Evolutionary conservation across 1,284 basidiomycete species (phyloP), one percentile per base, ranked within the genome.

Genomic region (Boletus mariae): DNA sequence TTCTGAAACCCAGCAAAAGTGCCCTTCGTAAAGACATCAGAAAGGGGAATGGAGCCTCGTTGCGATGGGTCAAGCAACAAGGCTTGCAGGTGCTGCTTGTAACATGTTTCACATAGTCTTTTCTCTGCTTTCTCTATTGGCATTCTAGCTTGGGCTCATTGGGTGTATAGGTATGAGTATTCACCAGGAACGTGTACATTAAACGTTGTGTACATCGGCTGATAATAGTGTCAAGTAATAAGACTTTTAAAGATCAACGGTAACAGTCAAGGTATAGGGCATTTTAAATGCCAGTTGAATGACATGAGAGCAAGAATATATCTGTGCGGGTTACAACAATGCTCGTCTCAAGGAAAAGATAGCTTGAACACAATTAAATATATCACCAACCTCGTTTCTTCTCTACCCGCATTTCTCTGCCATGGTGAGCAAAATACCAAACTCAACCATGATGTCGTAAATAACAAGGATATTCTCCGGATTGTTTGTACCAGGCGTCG

Each of bases 21-120:
- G 79, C 85, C 1, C 75, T 90, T 53, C 75, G 83, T 52, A 80
- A 76, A 61, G 78, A 82, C 57, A 76, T 90, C 42, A 73, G 73
- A 63, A 77, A 76, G 65, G 71, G 75, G 17, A 77, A 77, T 11
- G 65, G 58, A 26, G 76, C 75, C 1, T 73, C 83, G 0, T 62
- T 78, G 42, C 69, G 74, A 51, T 79, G 76, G 75, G 84, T 86
- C 35, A 90, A 90, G 73, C 67, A 80, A 57, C 75, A 75, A 20
- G 86, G 86, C 1, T 65, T 90, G 49, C 77, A 80, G 53, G 83
- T 84, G 26, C 71, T 89, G 20, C 69, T 90, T 51, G 78, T 89
- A 34, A 65, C 62, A 46, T 72, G 66, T 54, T 68, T 59, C 48
- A 43, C 52, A 37, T 70, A 54, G 56, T n/a, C 29, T 20, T 35